Conservation (phyloP, 2,329 filamentous ascomycete species). For the Penicillium sp. region DNA sequence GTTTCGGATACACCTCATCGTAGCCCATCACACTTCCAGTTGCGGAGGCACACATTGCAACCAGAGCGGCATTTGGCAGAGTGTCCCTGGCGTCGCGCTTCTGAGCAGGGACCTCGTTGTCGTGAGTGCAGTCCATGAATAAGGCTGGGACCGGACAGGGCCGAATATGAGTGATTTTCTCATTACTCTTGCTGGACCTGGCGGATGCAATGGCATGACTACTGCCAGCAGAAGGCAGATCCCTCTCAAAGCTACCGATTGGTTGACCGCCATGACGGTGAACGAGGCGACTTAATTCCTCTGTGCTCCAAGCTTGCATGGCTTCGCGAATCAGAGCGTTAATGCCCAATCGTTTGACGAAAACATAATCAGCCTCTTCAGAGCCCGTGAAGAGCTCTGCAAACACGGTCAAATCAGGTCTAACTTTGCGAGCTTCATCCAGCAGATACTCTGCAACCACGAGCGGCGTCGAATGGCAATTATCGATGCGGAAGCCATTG, state of each 20-base stretch:
- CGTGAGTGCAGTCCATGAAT: slow-evolving; percentile 99
- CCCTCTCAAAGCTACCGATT: slow-evolving; percentile 96
- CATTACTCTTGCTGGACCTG: slow-evolving; percentile 40
- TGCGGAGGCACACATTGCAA: slow-evolving; percentile 92
- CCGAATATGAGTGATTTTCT: slow-evolving; percentile 77
- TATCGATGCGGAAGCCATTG: slow-evolving; percentile 92
- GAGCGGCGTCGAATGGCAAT: slow-evolving; percentile 93
- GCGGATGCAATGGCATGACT: slow-evolving; percentile 38
- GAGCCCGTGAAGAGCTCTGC: slow-evolving; percentile 95
- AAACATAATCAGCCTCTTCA: slow-evolving; percentile 93
- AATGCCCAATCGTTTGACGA: slow-evolving; percentile 87
- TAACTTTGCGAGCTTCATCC: slow-evolving; percentile 84
- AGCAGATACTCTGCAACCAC: slow-evolving; percentile 93
- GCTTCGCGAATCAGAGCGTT: slow-evolving; percentile 92
- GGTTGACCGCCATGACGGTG: slow-evolving; percentile 91
- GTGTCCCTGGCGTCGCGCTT: slow-evolving; percentile 94
- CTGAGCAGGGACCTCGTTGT: slow-evolving; percentile 94
- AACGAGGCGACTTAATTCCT: slow-evolving; percentile 85
- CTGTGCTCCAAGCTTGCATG: slow-evolving; percentile 97
- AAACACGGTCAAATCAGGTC: slow-evolving; percentile 85
- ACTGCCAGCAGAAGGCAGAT: slow-evolving; percentile 71
- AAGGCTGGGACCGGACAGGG: slow-evolving; percentile 87
- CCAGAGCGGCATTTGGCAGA: slow-evolving; percentile 86
- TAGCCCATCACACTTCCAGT: slow-evolving; percentile 97
- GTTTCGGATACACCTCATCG: slow-evolving; percentile 89